Evolutionary conservation across 306 rosid species (phyloP), one percentile per base, ranked within the genome.

Genomic region (Acacia acuminata): DNA sequence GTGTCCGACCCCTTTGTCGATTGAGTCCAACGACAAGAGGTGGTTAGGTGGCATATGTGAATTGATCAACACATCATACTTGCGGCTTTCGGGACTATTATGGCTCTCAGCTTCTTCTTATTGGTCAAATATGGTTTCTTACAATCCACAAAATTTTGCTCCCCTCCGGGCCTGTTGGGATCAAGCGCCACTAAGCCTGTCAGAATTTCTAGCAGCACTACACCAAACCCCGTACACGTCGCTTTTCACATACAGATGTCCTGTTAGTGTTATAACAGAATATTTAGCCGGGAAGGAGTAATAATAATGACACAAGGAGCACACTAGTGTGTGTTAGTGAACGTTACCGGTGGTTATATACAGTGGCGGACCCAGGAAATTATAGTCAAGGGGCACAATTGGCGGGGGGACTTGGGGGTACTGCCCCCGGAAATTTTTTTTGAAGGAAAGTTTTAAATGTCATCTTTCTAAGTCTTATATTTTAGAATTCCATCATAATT

Each of bases 161-260:
- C 61, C 8, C 75, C 40, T 0, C 66, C 0, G 0, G 94, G 90
- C 56, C 90, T 69, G 34, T 79, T 84, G 7, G 30, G 7, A 88
- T 94, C 99, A 4, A 91, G 20, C 0, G 94, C 98, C 2, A 56
- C 79, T 0, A 78, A 48, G 0, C 99, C 99, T 0, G 97, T 92
- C 25, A 96, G 14, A 27, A 96, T 50, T 74, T 96, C 99, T 10
- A 94, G 87, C 36, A 96, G 86, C 19, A 96, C 98, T 2, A 96
- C 97, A 1, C 98, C 97, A 19, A 96, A 96, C 22, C 22, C 98
- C 99, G 6, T 86, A 94, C 27, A 96, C 99, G 22, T 96, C 98
- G 9, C 99, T 96, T 44, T 83, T 96, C 58, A 94, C 81, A 27
- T 96, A 92, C 4, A 96, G 82, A 84, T 94, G 98, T 0, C 98